phyloP scores from a whole-genome alignment of 2,329 filamentous ascomycete species.

The Cercospora sp. region DNA sequence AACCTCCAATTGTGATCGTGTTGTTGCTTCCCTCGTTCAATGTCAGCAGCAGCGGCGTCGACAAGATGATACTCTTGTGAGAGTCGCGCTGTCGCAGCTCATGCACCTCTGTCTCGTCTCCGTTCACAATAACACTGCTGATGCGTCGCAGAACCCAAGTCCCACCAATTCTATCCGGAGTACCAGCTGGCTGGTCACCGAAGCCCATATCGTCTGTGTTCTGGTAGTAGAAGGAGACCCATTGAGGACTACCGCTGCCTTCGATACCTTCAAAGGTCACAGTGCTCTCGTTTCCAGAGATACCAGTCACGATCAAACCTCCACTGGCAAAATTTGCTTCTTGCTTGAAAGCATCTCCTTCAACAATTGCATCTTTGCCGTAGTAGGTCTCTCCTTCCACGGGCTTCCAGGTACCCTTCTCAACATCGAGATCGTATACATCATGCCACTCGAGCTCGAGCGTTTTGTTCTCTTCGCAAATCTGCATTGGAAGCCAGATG shows the following conservation, averaged over 20 bases:
- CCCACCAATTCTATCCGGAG: conserved; percentile 61
- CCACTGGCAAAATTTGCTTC: conserved; percentile 56
- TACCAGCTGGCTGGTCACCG: conserved; percentile 54
- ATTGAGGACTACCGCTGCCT: conserved; percentile 55
- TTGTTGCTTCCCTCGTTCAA: conserved; percentile 59
- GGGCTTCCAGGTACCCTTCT: conserved; percentile 51
- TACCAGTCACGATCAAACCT: conserved; percentile 53
- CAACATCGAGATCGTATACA: conserved; percentile 57
- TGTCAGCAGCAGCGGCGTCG: conserved; percentile 56
- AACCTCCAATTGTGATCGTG: conserved; percentile 58
- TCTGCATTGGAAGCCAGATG: conserved; percentile 57
- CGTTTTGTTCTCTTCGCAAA: conserved; percentile 55
- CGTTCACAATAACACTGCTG: conserved; percentile 61
- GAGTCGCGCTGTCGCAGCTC: conserved; percentile 57
- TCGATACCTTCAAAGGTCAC: conserved; percentile 53
- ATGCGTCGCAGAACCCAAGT: conserved; percentile 61
- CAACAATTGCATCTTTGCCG: conserved; percentile 47
- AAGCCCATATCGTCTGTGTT: conserved; percentile 64
- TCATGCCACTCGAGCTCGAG: conserved; percentile 56
- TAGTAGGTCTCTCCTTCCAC: conserved; percentile 53
- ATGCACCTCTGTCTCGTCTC: conserved; percentile 50
- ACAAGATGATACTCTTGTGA: conserved; percentile 61
- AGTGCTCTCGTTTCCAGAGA: conserved; percentile 57
- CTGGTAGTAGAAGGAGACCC: conserved; percentile 61
- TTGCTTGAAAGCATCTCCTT: conserved; percentile 55